Percentiles rank a stretch among this genome's conserved stretches.
phyloP scores from a whole-genome alignment of 2,329 filamentous ascomycete genomes.

The Xylaria arbuscula region DNA sequence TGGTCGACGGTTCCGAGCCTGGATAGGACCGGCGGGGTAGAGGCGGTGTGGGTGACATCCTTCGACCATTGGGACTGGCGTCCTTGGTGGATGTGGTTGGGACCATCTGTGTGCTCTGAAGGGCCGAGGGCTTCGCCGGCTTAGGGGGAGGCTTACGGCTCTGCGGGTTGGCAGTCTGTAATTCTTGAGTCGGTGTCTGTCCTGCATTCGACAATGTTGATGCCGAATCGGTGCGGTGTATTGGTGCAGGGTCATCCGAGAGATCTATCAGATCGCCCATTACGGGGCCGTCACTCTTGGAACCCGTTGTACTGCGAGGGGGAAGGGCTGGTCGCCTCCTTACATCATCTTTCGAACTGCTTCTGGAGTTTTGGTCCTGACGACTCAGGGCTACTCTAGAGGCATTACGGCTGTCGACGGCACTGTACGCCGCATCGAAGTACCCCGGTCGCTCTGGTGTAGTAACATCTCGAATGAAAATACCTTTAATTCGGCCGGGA shows the following conservation, averaged over 20 bases:
- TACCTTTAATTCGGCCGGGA: constrained; percentile 82
- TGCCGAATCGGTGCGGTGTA: constrained; percentile 51
- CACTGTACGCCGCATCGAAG: constrained; percentile 72
- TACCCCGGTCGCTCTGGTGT: constrained; percentile 79
- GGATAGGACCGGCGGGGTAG: constrained; percentile 52
- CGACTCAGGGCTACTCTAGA: constrained; percentile 20
- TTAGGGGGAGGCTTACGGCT: constrained; percentile 57
- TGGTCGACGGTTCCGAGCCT: constrained; percentile 36
- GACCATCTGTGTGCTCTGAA: constrained; percentile 57
- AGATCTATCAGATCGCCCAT: constrained; percentile 72
- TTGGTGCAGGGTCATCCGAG: constrained; percentile 62
- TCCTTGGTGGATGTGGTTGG: constrained; percentile 37
- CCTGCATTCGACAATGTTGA: constrained; percentile 39
- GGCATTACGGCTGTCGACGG: constrained; percentile 40
- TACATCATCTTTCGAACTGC: constrained; percentile 39
- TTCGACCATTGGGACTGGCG: constrained; percentile 12
- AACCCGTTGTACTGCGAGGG: constrained; percentile 46
- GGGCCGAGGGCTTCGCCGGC: constrained; percentile 67
- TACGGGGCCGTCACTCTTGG: constrained; percentile 51
- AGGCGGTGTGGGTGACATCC: constrained; percentile 50
- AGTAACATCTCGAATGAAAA: constrained; percentile 97
- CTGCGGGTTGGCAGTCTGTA: constrained; percentile 47
- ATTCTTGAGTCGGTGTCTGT: constrained; percentile 38
- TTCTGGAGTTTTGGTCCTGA: constrained; percentile 33
- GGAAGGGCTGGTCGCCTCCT: constrained; percentile 50